These are phyloP conservation scores for Aristolochia contorta DNA, from an alignment of 164 flowering plant genomes.

Conservation along the genomic window DNA sequence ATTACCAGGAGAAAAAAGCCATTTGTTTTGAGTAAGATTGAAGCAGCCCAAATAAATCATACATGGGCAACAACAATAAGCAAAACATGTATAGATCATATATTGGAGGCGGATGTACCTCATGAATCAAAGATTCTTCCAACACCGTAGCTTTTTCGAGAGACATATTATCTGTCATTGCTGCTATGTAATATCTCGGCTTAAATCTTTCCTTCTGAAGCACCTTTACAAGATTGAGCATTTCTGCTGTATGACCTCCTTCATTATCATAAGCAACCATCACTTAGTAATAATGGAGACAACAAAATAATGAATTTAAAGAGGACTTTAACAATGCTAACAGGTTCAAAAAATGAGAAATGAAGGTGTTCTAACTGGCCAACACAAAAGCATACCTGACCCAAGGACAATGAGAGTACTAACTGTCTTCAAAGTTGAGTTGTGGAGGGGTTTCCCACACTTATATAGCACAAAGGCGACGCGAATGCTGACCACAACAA, in stretches of 20 bases:
- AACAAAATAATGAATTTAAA: not conserved
- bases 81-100: not conserved
- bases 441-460: constrained; percentile 33
- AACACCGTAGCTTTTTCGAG: constrained; percentile 75
- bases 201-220: constrained; percentile 53
- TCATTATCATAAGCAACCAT: constrained; percentile 6
- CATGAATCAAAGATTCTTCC: constrained; percentile 40
- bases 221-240: constrained; percentile 66
- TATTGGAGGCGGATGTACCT: constrained; percentile 21
- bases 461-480: constrained; percentile 31
- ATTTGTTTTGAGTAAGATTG: too few species aligned
- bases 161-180: constrained; percentile 90
- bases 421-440: constrained; percentile 14
- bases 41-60: too few species aligned
- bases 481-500: constrained; percentile 30
- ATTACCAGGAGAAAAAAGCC: too few species aligned
- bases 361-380: too few species aligned
- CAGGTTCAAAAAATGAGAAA: not conserved
- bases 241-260: constrained; percentile 99
- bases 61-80: too few species aligned
- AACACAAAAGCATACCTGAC: constrained; percentile 40
- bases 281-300: not conserved
- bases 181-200: constrained; percentile 74
- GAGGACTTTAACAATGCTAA: not conserved
- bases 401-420: constrained; percentile 75